Percentiles rank a stretch among this genome's conserved stretches.
Conservation (phyloP, 768 basidiomycete species). For the Tulasnella sp. region DNA sequence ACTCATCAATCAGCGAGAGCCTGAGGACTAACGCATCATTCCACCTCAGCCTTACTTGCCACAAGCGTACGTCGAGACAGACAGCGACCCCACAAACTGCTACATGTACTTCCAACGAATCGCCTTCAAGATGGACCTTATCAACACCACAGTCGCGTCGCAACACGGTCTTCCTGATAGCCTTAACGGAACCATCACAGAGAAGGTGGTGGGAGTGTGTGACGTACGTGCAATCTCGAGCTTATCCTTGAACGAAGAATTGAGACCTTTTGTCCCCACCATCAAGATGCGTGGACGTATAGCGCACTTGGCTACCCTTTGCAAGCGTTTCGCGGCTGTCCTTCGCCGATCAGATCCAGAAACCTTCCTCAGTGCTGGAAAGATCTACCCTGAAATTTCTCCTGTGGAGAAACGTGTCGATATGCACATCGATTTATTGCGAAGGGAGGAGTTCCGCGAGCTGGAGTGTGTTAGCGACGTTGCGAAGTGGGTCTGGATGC, state of each 20-base stretch:
- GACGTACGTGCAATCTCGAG: constrained; percentile 54
- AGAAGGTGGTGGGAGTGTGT: constrained; percentile 87
- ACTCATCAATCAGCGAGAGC: neutral
- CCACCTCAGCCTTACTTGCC: constrained; percentile 78
- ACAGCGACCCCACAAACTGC: constrained; percentile 81
- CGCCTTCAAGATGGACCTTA: constrained; percentile 78
- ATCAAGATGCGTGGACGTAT: constrained; percentile 79
- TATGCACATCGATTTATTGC: constrained; percentile 79
- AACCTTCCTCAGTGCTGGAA: constrained; percentile 79
- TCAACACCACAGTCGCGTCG: constrained; percentile 77
- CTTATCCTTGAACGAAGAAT: neutral
- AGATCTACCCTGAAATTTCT: constrained; percentile 75
- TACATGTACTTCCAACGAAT: constrained; percentile 92
- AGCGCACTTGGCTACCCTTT: constrained; percentile 71
- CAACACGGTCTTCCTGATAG: constrained; percentile 80
- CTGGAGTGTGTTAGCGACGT: constrained; percentile 91
- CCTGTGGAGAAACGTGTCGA: constrained; percentile 90
- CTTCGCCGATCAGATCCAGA: constrained; percentile 76
- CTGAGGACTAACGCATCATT: neutral
- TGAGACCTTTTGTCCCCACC: neutral
- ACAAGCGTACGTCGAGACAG: constrained; percentile 81
- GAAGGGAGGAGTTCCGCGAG: constrained; percentile 87
- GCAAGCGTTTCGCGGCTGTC: constrained; percentile 85
- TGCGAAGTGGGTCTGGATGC: constrained; percentile 56
- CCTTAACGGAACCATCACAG: constrained; percentile 75